phyloP scores from a whole-genome alignment of 257 asterid genomes.

The Ilex asprella region DNA sequence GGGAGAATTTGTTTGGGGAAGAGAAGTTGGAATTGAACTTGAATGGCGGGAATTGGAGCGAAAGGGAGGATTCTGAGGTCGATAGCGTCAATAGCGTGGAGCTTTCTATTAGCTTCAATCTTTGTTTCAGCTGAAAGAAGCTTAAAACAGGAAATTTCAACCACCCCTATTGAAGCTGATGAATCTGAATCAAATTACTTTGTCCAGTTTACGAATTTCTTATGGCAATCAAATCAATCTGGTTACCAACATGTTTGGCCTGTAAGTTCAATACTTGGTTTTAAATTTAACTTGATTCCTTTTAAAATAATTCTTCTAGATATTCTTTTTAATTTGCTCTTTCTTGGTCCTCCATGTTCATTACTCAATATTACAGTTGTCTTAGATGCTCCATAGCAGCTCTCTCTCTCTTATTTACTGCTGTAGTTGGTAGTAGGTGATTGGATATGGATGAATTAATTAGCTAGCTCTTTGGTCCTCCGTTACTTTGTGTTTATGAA shows the following conservation, averaged over 20 bases:
- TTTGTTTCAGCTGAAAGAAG: conserved; percentile 87
- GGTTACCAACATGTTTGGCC: conserved; percentile 96
- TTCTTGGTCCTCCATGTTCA: no score
- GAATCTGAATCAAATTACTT: conserved; percentile 34
- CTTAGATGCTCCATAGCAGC: no score
- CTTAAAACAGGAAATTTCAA: conserved; percentile 37
- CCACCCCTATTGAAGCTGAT: conserved; percentile 17
- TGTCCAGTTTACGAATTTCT: conserved; percentile 36
- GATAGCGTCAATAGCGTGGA: conserved; percentile 51
- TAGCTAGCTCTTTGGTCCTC: background rate
- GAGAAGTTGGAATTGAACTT: background rate
- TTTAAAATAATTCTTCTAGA: no score
- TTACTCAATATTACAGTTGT: no score
- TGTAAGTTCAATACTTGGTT: conserved; percentile 37
- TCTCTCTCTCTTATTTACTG: conserved; percentile 2
- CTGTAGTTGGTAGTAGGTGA: conserved; percentile 1
- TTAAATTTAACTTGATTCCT: no score
- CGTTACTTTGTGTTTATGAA: no score
- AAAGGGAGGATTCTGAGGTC: conserved; percentile 63
- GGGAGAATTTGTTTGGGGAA: background rate
- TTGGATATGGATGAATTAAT: background rate
- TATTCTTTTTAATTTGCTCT: no score
- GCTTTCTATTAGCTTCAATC: conserved; percentile 63
- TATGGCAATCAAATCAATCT: conserved; percentile 61
- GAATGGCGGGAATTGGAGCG: conserved; percentile 50